These are phyloP conservation scores for Theileria equi DNA, from an alignment of 169 alveolate species.

Conservation along the genomic window DNA sequence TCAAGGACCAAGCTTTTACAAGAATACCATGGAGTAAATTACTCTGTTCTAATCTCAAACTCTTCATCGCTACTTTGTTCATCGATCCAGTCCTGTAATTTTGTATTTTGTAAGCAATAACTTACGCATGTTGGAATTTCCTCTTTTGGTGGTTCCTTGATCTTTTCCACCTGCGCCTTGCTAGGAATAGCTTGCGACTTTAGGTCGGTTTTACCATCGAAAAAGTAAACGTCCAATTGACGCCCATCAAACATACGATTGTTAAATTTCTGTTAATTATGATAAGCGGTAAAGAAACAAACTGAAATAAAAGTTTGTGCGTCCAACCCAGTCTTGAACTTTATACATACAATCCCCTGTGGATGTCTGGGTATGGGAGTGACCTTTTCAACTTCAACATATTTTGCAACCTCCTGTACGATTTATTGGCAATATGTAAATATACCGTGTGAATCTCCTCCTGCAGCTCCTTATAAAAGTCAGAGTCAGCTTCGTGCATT, in stretches of 20 bases:
- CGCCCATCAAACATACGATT: slow-evolving; percentile 76
- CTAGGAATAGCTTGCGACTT: slow-evolving; percentile 77
- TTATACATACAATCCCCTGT: slow-evolving; percentile 82
- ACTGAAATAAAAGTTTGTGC: slow-evolving; percentile 71
- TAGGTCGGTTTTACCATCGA: slow-evolving; percentile 82
- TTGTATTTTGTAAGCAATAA: not conserved
- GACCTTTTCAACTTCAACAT: slow-evolving; percentile 54
- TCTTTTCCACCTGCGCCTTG: not conserved
- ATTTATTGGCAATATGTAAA: not conserved
- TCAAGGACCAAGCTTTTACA: slow-evolving; percentile 46
- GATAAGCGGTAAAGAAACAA: slow-evolving; percentile 1
- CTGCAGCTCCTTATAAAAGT: slow-evolving; percentile 63
- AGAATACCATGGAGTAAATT: slow-evolving; percentile 26
- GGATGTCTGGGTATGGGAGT: slow-evolving; percentile 79
- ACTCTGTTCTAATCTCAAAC: slow-evolving; percentile 59
- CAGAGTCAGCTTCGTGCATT: slow-evolving; percentile 50
- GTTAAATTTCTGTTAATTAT: slow-evolving; percentile 69
- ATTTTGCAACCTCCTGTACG: slow-evolving; percentile 44
- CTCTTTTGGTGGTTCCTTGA: not conserved
- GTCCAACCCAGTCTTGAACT: slow-evolving; percentile 77
- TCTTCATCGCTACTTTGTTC: slow-evolving; percentile 65
- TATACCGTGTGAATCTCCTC: slow-evolving; percentile 46
- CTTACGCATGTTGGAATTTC: slow-evolving; percentile 17
- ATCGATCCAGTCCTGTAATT: slow-evolving; percentile 53
- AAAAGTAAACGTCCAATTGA: slow-evolving; percentile 79